phyloP scores from a whole-genome alignment of 139 green algal genomes.

The Spirogloea muscicola region DNA sequence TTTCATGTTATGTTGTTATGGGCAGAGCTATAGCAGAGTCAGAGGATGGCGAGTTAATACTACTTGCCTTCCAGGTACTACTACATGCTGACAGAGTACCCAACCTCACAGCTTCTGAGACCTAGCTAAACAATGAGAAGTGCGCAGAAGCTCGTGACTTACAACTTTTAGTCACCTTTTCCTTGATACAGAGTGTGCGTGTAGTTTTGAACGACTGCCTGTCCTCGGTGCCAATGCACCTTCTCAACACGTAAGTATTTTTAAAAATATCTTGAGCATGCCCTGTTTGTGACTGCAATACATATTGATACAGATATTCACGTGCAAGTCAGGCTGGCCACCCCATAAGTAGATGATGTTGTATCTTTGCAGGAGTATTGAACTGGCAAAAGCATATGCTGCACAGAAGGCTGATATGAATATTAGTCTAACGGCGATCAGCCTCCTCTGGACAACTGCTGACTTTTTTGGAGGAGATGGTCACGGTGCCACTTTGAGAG shows the following conservation, averaged over 20 bases:
- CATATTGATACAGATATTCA: no score
- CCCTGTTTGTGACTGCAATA: no score
- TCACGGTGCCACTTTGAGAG: not conserved
- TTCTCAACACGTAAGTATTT: slow-evolving; percentile 24
- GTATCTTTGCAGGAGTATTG: slow-evolving; percentile 41
- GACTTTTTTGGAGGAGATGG: slow-evolving; percentile 54
- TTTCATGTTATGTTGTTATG: no score
- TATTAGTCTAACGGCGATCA: slow-evolving; percentile 80
- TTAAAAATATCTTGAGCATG: slow-evolving; percentile 3
- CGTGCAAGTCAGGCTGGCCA: no score
- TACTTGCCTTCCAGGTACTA: slow-evolving; percentile 34
- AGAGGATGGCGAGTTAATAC: slow-evolving; percentile 22
- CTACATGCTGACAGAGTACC: not conserved
- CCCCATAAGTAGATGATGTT: no score
- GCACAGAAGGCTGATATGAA: slow-evolving; percentile 74
- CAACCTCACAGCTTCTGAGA: no score
- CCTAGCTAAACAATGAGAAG: no score
- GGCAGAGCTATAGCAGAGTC: slow-evolving; percentile 11
- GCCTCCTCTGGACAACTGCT: slow-evolving; percentile 81
- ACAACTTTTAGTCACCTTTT: not conserved
- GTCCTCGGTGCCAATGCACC: slow-evolving; percentile 17
- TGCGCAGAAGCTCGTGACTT: no score
- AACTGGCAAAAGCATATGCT: slow-evolving; percentile 30
- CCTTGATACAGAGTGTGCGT: slow-evolving; percentile 25
- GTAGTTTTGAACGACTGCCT: slow-evolving; percentile 47